Evolutionary conservation across 305 asterid species (phyloP).

Genomic region (Plantago lanceolata): DNA sequence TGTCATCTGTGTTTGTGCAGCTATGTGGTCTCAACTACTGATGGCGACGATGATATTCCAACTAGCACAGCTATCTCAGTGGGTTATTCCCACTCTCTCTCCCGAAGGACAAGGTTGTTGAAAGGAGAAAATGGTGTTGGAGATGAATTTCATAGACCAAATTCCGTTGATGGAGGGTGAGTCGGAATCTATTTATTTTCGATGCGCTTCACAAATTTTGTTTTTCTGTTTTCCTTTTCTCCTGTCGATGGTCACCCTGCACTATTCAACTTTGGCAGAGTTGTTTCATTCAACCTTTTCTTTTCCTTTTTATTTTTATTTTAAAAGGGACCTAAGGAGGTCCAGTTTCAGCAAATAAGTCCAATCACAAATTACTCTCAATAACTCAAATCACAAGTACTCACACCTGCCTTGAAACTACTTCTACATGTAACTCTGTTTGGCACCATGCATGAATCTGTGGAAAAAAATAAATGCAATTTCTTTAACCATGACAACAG

Average conservation of each 20-base stretch:
- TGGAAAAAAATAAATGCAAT: background rate
- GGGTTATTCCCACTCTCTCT: conserved; percentile 69
- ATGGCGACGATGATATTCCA: conserved; percentile 74
- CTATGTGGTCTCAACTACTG: conserved; percentile 63
- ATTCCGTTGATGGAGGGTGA: conserved; percentile 90
- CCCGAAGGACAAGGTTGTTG: conserved; percentile 87
- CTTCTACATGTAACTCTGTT: background rate
- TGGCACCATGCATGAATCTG: background rate
- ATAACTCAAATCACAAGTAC: background rate
- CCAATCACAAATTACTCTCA: background rate
- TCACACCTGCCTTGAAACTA: background rate
- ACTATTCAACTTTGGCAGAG: conserved; percentile 6
- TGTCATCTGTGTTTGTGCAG: conserved; percentile 52
- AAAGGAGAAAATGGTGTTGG: conserved; percentile 77
- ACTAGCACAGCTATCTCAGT: conserved; percentile 55
- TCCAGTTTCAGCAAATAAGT: background rate
- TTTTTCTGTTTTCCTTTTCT: conserved; percentile 16
- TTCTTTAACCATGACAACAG: background rate
- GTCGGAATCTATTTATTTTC: conserved; percentile 27
- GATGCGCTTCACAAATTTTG: conserved; percentile 17
- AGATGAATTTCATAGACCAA: conserved; percentile 56
- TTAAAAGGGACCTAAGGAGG: background rate
- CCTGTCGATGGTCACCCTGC: conserved; percentile 16
- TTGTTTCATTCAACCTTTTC: background rate
- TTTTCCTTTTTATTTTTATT: too few relatives aligned